Conservation (phyloP, 75 land plant genomes). For the Azolla pinnata region DNA sequence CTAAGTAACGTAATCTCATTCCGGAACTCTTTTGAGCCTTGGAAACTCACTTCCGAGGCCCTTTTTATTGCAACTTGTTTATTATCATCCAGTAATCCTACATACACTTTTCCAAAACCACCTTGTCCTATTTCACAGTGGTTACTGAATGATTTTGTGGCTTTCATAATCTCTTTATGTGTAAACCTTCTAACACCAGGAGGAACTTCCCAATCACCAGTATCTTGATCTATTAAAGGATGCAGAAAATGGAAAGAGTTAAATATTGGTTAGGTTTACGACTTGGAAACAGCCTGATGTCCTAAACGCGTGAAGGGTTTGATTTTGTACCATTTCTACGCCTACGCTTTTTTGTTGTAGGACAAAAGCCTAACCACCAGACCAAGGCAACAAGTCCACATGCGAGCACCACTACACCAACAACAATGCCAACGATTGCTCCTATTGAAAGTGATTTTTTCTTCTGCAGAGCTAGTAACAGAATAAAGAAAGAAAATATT, state of each 20-base stretch:
- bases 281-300: neutral
- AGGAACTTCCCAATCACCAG: conserved; percentile 6
- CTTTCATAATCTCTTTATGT: conserved; percentile 48
- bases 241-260: neutral
- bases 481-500: neutral
- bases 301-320: neutral
- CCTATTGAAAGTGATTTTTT: neutral
- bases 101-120: conserved; percentile 85
- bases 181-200: conserved; percentile 52
- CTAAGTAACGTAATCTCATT: conserved; percentile 78
- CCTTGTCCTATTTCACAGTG: conserved; percentile 62
- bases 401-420: neutral
- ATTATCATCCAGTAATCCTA: conserved; percentile 45
- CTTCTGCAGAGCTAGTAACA: neutral
- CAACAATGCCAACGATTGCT: conserved; percentile 2
- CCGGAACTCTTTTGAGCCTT: conserved; percentile 70
- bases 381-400: neutral
- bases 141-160: conserved; percentile 54
- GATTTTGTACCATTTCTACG: conserved; percentile 1
- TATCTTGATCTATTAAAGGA: conserved; percentile 1
- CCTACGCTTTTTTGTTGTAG: neutral
- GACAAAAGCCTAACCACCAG: neutral
- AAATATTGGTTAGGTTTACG: neutral
- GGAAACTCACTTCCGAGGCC: conserved; percentile 51
- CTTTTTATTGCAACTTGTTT: conserved; percentile 77